phyloP scores from a whole-genome alignment of 306 rosid species.

The Trifolium pratense region DNA sequence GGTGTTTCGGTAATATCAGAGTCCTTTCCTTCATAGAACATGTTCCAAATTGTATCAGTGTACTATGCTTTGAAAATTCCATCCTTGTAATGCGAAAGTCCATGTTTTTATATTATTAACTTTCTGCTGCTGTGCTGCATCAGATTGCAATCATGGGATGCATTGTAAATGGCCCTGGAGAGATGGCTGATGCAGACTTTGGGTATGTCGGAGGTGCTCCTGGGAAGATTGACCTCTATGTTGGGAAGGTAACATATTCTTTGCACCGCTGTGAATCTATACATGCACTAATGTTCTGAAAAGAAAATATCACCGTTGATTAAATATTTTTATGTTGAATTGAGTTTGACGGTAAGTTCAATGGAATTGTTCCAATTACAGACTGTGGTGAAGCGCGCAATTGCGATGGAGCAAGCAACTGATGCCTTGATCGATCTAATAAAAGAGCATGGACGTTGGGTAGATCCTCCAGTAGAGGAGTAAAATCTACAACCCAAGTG shows the following conservation, averaged over 20 bases:
- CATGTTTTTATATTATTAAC: conserved; percentile 3
- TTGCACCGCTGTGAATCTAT: background rate
- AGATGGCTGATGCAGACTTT: conserved; percentile 99
- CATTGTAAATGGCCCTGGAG: conserved; percentile 99
- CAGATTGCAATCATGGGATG: conserved; percentile 99
- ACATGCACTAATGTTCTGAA: background rate
- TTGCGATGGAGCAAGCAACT: conserved; percentile 92
- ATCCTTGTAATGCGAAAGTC: background rate
- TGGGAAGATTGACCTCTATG: conserved; percentile 96
- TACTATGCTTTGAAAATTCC: background rate
- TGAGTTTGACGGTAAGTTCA: conserved; percentile 40
- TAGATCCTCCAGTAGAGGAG: conserved; percentile 83
- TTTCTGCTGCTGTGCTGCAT: conserved; percentile 32
- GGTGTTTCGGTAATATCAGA: conserved; percentile 81
- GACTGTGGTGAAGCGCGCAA: conserved; percentile 92
- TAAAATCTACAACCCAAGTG: conserved; percentile 29
- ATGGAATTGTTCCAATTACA: conserved; percentile 48
- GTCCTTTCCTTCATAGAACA: conserved; percentile 24
- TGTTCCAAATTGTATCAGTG: background rate
- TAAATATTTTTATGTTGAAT: background rate
- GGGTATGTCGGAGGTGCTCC: conserved; percentile 99
- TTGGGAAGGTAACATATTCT: conserved; percentile 81
- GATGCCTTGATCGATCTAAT: conserved; percentile 89
- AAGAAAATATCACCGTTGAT: background rate
- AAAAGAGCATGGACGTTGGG: conserved; percentile 94